A percentile compares a stretch with the other conserved stretches of the same genome.
Evolutionary conservation across 257 asterid species (phyloP).

Genomic region (Coffea eugenioides): DNA sequence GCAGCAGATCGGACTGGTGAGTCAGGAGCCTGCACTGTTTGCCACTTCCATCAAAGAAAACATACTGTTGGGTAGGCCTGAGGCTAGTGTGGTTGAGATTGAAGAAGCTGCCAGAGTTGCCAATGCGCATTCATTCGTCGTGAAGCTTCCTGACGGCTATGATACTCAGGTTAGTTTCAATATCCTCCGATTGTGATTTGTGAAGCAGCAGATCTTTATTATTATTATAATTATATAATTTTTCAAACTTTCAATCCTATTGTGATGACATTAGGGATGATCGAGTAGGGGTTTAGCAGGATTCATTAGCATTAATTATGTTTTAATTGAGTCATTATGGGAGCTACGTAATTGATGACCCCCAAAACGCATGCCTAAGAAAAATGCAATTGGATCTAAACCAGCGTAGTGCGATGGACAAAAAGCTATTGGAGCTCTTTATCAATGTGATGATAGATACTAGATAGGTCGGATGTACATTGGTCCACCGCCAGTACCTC

Average conservation of each 20-base stretch:
- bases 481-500: constrained; percentile 14
- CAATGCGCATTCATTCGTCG: constrained; percentile 74
- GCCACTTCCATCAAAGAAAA: constrained; percentile 86
- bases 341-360: constrained; percentile 2
- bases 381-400: neutral
- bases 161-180: constrained; percentile 59
- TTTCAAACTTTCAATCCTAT: no score
- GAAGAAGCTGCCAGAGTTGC: constrained; percentile 92
- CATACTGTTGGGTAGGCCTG: constrained; percentile 71
- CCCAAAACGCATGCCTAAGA: constrained; percentile 4
- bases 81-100: constrained; percentile 53
- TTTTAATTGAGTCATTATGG: neutral
- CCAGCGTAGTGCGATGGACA: neutral
- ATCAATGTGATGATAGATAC: no score
- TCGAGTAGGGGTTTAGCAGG: neutral
- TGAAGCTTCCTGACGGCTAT: constrained; percentile 78
- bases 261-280: neutral
- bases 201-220: no score
- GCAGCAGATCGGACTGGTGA: constrained; percentile 84
- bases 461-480: neutral
- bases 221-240: no score
- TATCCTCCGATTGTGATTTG: no score
- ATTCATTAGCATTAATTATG: constrained; percentile 6
- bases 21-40: constrained; percentile 91
- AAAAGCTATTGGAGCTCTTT: no score